A percentile compares a stretch with the other conserved stretches of the same genome.
Evolutionary conservation across 441 rosid genomes (phyloP).

Genomic region (Pelargonium myrrhifolium): DNA sequence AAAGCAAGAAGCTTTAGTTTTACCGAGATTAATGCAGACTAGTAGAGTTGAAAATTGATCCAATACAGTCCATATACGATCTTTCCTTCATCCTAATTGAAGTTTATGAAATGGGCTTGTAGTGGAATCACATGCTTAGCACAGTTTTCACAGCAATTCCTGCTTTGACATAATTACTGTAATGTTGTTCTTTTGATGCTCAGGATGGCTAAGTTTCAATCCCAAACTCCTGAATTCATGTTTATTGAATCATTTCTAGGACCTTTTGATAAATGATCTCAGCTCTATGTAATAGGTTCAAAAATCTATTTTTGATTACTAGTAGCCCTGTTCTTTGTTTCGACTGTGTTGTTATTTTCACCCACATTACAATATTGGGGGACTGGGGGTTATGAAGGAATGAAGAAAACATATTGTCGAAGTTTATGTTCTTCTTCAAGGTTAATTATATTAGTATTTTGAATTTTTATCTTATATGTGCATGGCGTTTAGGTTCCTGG

Average conservation of each 20-base stretch:
- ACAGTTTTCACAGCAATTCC: not conserved
- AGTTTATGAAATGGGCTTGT: not conserved
- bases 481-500: constrained; percentile 54
- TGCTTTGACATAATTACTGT: not conserved
- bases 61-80: not conserved
- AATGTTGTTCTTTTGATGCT: not conserved
- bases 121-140: not conserved
- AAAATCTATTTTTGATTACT: not conserved
- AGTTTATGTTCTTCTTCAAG: not conserved
- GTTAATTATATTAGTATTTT: not conserved
- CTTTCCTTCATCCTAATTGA: not conserved
- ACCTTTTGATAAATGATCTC: not conserved
- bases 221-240: not conserved
- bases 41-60: not conserved
- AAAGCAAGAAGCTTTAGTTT: constrained; percentile 4
- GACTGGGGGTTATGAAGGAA: no score
- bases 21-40: not conserved
- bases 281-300: not conserved
- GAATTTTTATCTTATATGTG: constrained; percentile 14
- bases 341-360: not conserved
- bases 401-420: not conserved
- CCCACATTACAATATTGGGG: not conserved
- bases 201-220: not conserved
- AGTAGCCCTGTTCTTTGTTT: not conserved
- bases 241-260: not conserved